Evolutionary conservation across 1,284 basidiomycete genomes (phyloP).

Genomic region (Caloboletus firmus): DNA sequence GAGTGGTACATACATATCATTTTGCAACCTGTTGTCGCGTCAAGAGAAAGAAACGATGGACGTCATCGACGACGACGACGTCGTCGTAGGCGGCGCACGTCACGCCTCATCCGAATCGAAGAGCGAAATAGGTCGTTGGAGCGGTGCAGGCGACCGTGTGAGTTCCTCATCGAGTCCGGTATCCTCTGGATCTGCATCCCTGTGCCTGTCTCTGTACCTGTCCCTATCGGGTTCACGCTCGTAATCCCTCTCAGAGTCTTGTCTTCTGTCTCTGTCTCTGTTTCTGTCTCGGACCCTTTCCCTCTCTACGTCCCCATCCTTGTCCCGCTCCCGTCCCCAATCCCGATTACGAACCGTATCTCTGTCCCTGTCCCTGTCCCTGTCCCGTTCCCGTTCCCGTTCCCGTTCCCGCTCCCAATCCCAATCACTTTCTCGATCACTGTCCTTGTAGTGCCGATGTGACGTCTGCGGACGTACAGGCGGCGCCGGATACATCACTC

Average conservation of each 20-base stretch:
- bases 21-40: background rate
- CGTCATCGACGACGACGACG: too few relatives aligned
- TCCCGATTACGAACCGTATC: conserved; percentile 1
- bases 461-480: conserved; percentile 31
- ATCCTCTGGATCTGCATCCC: conserved; percentile 12
- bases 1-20: background rate
- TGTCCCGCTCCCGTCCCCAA: background rate
- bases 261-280: too few relatives aligned
- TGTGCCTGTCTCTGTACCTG: background rate
- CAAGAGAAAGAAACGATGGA: background rate
- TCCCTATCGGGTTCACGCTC: conserved; percentile 5
- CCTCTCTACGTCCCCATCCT: background rate
- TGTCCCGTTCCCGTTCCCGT: background rate
- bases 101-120: conserved; percentile 31
- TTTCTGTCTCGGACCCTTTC: background rate
- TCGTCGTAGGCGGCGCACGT: background rate
- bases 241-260: conserved; percentile 2
- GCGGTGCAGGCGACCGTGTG: conserved; percentile 31
- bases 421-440: too few relatives aligned
- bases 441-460: conserved; percentile 16
- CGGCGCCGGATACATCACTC: conserved; percentile 34
- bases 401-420: background rate
- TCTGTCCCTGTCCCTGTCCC: background rate
- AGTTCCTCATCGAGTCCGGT: conserved; percentile 9
- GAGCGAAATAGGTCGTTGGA: conserved; percentile 33